Evolutionary conservation across 208 protist genomes (phyloP), one percentile per base, ranked within the genome.

Genomic region (Acanthamoeba lenticulata): DNA sequence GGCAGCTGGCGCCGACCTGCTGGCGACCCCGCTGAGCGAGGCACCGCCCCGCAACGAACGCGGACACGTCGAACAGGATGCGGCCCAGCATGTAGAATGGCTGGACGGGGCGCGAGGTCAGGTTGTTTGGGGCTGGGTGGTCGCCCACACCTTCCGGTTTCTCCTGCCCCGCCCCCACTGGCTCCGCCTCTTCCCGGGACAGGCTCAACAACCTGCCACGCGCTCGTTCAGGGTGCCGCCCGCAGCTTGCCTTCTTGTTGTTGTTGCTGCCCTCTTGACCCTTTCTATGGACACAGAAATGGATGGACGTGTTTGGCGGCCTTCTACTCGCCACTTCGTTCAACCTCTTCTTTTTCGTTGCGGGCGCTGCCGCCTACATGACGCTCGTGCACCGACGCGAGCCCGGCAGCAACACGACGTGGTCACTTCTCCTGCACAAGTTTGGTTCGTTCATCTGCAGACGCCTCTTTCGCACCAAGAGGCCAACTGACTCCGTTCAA

Each of bases 121-220:
- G 44, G 74, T 42, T 11, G 44, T 55, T 6, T 85, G 74, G 74
- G 74, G 42, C 74, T 85, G 74, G 74, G 74, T 85, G 4, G 38
- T 85, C 7, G 44, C 74, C 42, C 74, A 85, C 74, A 57, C 44
- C n/a, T 42, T 85, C 24, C 74, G 74, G 3, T 85, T 85, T 24
- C 17, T 57, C 6, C 44, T 57, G 44, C 74, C 74, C 7, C 74
- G 74, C 21, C 74, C 74, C 5, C 74, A 57, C 44, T 85, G 74
- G 74, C 74, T 85, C 15, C 74, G 38, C 38, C 74, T 85, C 42
- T 85, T 38, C 44, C 74, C 74, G 42, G 44, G 42, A 9, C 34
- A 38, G 19, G 44, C 38, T 6, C 24, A 85, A 27, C n/a, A 36
- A 17, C 74, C 74, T 6, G 42, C 44, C 74, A 21, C 55, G 0